These are phyloP conservation scores for Podila epigama DNA, from an alignment of 192 early-diverging fungal species.

Conservation along the genomic window DNA sequence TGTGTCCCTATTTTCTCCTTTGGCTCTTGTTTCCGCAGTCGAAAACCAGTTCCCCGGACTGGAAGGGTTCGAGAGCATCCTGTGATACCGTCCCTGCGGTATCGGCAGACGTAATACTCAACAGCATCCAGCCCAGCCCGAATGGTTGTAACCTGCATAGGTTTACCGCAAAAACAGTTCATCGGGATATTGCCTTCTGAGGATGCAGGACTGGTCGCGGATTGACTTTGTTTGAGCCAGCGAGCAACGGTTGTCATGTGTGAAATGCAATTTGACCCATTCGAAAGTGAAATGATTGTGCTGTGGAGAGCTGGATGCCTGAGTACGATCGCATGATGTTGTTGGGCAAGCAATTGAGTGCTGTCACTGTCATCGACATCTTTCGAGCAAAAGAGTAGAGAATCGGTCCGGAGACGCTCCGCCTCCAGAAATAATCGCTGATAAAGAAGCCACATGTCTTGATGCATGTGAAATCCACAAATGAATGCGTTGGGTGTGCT, in stretches of 20 bases:
- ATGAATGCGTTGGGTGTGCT: neutral
- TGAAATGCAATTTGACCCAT: neutral
- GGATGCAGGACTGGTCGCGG: neutral
- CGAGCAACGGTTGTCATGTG: neutral
- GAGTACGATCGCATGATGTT: neutral
- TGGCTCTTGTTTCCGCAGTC: neutral
- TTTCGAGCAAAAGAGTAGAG: neutral
- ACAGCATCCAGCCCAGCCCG: neutral
- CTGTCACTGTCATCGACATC: too few species aligned
- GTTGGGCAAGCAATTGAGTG: neutral
- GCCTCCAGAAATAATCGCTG: neutral
- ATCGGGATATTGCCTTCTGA: neutral
- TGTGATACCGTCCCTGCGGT: neutral
- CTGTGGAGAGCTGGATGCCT: neutral
- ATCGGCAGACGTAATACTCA: neutral
- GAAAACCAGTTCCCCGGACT: neutral
- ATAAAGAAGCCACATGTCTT: neutral
- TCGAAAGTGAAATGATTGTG: neutral
- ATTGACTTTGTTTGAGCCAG: neutral
- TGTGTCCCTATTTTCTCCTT: neutral
- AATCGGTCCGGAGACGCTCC: neutral
- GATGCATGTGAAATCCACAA: conserved; percentile 4
- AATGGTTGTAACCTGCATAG: neutral
- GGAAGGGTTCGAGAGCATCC: neutral
- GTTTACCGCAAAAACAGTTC: neutral